These are phyloP conservation scores for Blastocladiella britannica DNA, from an alignment of 192 early-diverging fungal species.

Conservation along the genomic window DNA sequence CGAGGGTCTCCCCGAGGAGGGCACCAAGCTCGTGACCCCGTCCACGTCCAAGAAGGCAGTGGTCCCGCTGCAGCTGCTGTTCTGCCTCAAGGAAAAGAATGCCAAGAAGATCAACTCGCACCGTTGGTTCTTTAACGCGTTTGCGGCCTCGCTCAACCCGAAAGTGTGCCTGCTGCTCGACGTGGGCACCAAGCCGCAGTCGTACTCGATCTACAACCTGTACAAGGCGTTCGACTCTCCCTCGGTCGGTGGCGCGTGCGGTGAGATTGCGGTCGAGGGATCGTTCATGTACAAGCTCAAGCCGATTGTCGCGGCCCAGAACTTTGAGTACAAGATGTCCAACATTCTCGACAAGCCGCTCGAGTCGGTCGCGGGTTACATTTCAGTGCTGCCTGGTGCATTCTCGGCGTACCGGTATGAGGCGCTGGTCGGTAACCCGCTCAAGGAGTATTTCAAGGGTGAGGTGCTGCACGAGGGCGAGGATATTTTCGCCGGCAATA, in stretches of 20 bases:
- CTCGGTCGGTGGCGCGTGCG: slow-evolving; percentile 76
- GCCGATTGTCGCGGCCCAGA: slow-evolving; percentile 81
- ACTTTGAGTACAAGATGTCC: slow-evolving; percentile 97
- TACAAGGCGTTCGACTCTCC: slow-evolving; percentile 84
- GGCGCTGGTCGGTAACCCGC: slow-evolving; percentile 58
- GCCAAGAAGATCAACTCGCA: slow-evolving; percentile 87
- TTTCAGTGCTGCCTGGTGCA: slow-evolving; percentile 74
- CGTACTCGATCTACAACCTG: slow-evolving; percentile 69
- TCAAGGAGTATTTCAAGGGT: slow-evolving; percentile 78
- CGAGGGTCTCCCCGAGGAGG: background rate
- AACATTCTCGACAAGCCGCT: slow-evolving; percentile 94
- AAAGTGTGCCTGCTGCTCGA: slow-evolving; percentile 79
- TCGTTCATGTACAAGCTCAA: slow-evolving; percentile 33
- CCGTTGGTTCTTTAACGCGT: slow-evolving; percentile 92
- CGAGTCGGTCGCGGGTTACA: slow-evolving; percentile 74
- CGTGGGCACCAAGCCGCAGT: slow-evolving; percentile 73
- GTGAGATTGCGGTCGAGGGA: slow-evolving; percentile 57
- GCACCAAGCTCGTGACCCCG: slow-evolving; percentile 34
- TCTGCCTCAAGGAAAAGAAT: slow-evolving; percentile 85
- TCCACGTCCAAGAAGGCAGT: slow-evolving; percentile 37
- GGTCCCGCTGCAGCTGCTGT: slow-evolving; percentile 72
- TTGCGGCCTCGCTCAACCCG: slow-evolving; percentile 57
- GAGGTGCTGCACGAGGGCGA: slow-evolving; percentile 59
- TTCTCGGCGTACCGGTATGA: slow-evolving; percentile 87
- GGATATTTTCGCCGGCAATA: slow-evolving; percentile 68